These are phyloP conservation scores for Triticum urartu DNA, from an alignment of 176 grass and related monocot species.

Conservation along the genomic window DNA sequence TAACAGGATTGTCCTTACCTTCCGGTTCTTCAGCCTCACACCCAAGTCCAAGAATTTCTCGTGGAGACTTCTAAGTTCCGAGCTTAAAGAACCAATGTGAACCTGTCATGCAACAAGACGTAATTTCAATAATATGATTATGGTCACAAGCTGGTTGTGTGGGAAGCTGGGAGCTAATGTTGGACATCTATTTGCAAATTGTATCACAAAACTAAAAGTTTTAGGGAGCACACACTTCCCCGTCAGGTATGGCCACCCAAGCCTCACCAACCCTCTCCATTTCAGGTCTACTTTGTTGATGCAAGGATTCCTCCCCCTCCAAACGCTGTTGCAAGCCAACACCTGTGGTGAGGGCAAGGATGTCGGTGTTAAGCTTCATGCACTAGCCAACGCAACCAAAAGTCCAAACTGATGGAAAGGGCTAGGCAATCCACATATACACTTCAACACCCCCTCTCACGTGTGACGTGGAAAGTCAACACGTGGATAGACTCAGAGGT, in stretches of 20 bases:
- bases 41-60: slow-evolving; percentile 64
- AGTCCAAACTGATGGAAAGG: no score
- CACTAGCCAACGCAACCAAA: no score
- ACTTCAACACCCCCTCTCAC: no score
- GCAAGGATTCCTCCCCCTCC: not conserved
- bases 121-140: slow-evolving; percentile 11
- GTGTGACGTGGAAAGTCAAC: no score
- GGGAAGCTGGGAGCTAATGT: not conserved
- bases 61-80: slow-evolving; percentile 66
- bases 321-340: not conserved
- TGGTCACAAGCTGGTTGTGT: slow-evolving; percentile 3
- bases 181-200: slow-evolving; percentile 8
- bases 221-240: not conserved
- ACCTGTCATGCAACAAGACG: slow-evolving; percentile 39
- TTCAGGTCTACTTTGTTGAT: not conserved
- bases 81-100: slow-evolving; percentile 63
- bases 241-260: not conserved
- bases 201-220: slow-evolving; percentile 6
- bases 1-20: slow-evolving; percentile 37
- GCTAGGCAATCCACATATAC: no score
- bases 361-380: not conserved
- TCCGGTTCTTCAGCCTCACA: slow-evolving; percentile 61
- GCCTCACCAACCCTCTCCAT: not conserved
- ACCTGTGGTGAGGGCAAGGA: not conserved
- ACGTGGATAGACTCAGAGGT: no score